Base-by-base conservation (phyloP, 2,329 filamentous ascomycete species). In the Mycocentrospora acerina region DNA sequence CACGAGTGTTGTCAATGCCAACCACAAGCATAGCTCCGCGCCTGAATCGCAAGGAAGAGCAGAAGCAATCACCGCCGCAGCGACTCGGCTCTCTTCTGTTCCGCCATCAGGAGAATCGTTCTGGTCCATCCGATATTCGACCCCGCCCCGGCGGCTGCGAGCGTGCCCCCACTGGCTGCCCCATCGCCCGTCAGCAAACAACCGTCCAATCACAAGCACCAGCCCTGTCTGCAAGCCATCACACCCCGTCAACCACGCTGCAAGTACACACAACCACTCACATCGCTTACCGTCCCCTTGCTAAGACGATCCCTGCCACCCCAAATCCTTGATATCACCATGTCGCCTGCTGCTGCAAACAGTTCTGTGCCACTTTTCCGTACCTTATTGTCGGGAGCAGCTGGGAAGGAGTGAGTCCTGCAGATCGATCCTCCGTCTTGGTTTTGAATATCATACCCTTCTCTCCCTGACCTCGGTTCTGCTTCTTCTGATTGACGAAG, bases 111-210 rank as follows among this genome's bases (percentile, higher is more conserved):
- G n/a, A n/a, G n/a, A n/a, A n/a, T n/a, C n/a, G n/a, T n/a, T n/a
- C n/a, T n/a, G n/a, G n/a, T n/a, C n/a, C n/a, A n/a, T n/a, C 40
- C 19, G 24, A 45, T 37, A 30, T 27, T 35, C 45, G 45, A 50
- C 60, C 62, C 61, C 61, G 52, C 59, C 51, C 42, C 56, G 56
- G 63, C 63, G 62, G 52, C 46, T 66, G 55, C 40, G 44, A 41
- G 44, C 47, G 42, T 41, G 40, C 53, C 54, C 35, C 53, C 29
- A 59, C 57, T 66, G 60, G 62, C 56, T 57, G 55, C 53, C 51
- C 24, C 44, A 49, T 39, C 48, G 45, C 48, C 40, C 42, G 47
- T 46, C 44, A 48, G 44, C 42, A 59, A 56, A 55, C 52, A 46
- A 24, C 25, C 33, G 39, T 17, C 62, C 62, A 66, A 66, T 66